A percentile compares a stretch with the other conserved stretches of the same genome.
Evolutionary conservation across 108 stramenopile species (phyloP).

Genomic region (Pseudonitzschia delicatissima): DNA sequence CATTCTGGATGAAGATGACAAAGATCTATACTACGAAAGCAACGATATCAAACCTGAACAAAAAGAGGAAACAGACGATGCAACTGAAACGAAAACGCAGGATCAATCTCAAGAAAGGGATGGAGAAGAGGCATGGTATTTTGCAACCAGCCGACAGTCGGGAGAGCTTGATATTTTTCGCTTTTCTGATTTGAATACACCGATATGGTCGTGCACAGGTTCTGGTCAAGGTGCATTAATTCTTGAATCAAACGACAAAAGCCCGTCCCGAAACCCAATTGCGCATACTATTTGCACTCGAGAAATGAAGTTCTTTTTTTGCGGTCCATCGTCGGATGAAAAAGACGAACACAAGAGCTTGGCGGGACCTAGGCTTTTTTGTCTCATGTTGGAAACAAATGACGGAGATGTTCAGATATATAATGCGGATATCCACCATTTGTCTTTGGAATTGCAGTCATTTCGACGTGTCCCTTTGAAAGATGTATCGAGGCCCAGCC

Average conservation of each 20-base stretch:
- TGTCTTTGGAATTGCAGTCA: constrained; percentile 13
- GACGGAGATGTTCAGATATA: constrained; percentile 72
- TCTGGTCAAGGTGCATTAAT: constrained; percentile 51
- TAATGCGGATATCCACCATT: constrained; percentile 25
- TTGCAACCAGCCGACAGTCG: constrained; percentile 68
- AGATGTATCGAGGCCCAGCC: constrained; percentile 54
- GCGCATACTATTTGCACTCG: constrained; percentile 46
- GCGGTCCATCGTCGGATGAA: constrained; percentile 47
- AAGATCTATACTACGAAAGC: constrained; percentile 28
- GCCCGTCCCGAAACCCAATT: constrained; percentile 36
- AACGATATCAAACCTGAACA: background rate
- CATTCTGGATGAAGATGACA: constrained; percentile 50
- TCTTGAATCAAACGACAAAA: constrained; percentile 21
- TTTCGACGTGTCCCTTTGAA: constrained; percentile 57
- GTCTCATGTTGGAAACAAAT: constrained; percentile 63
- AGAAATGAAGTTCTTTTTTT: constrained; percentile 75
- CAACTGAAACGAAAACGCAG: background rate
- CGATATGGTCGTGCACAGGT: constrained; percentile 54
- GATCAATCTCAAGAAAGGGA: background rate
- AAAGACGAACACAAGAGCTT: constrained; percentile 20
- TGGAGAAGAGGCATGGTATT: constrained; percentile 21
- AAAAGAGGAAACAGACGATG: background rate
- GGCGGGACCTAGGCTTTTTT: constrained; percentile 46
- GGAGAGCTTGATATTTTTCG: constrained; percentile 64
- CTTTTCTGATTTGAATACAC: constrained; percentile 31